phyloP scores from a whole-genome alignment of 805 yeast genomes.

The Cyberlindnera suaveolens region DNA sequence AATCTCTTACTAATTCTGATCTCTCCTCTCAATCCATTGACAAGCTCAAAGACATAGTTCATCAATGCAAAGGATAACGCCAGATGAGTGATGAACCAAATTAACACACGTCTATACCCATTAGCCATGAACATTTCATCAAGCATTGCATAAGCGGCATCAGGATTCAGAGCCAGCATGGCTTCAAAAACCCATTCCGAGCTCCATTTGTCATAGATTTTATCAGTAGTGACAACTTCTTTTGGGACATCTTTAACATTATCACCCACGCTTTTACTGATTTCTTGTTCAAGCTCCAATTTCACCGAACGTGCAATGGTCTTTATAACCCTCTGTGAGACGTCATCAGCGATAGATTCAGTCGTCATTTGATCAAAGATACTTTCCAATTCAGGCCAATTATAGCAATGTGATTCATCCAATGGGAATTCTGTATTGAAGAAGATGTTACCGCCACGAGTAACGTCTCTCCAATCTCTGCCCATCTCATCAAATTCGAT shows the following conservation, averaged over 20 bases:
- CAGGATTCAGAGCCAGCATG: slow-evolving; percentile 44
- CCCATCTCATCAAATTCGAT: slow-evolving; percentile 55
- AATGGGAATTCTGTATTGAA: slow-evolving; percentile 19
- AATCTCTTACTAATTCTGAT: slow-evolving; percentile 17
- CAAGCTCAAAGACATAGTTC: slow-evolving; percentile 56
- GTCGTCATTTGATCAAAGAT: slow-evolving; percentile 23
- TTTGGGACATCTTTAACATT: slow-evolving; percentile 21
- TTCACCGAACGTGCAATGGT: slow-evolving; percentile 51
- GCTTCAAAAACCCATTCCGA: slow-evolving; percentile 42
- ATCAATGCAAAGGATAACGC: slow-evolving; percentile 49
- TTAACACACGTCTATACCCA: slow-evolving; percentile 56
- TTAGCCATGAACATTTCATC: slow-evolving; percentile 69
- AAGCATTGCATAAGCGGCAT: slow-evolving; percentile 46
- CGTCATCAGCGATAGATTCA: slow-evolving; percentile 20
- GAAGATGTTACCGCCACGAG: slow-evolving; percentile 49
- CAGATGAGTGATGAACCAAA: slow-evolving; percentile 64
- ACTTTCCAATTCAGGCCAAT: slow-evolving; percentile 21
- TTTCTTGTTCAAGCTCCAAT: slow-evolving; percentile 32
- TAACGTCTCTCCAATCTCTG: slow-evolving; percentile 68
- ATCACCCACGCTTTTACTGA: slow-evolving; percentile 23
- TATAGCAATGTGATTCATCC: slow-evolving; percentile 8
- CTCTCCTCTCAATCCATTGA: slow-evolving; percentile 51
- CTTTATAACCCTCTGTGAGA: slow-evolving; percentile 36
- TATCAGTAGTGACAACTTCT: slow-evolving; percentile 39
- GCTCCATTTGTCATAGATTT: slow-evolving; percentile 41